Evolutionary conservation across 495 filamentous ascomycete genomes (phyloP).

Genomic region (Penicillium maclennaniae): DNA sequence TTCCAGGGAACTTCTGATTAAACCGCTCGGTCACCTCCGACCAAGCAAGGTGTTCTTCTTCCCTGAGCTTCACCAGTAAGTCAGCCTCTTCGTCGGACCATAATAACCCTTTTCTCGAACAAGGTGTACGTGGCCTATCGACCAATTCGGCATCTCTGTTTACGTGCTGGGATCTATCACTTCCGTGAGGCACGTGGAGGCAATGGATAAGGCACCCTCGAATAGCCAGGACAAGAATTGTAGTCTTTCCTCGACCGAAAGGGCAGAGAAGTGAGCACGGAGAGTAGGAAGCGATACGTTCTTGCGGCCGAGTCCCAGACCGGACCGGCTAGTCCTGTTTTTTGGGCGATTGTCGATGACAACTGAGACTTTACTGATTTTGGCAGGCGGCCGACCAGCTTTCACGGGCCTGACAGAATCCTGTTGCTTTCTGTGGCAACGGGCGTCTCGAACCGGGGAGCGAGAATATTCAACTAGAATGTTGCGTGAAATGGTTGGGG

Average conservation of each 20-base stretch:
- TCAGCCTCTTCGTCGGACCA: conserved; percentile 8
- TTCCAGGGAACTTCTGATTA: conserved; percentile 9
- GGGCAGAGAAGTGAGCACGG: conserved; percentile 3
- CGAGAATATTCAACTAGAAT: no score
- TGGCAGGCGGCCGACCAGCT: no score
- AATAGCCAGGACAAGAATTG: conserved; percentile 15
- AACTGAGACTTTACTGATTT: conserved; percentile 4
- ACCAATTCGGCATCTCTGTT: not conserved
- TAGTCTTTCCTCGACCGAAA: conserved; percentile 4
- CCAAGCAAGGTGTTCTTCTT: conserved; percentile 13
- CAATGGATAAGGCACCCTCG: conserved; percentile 5
- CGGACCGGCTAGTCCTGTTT: not conserved
- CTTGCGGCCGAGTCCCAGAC: not conserved
- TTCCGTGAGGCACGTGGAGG: not conserved
- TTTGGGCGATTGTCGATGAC: not conserved
- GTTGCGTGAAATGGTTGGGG: no score
- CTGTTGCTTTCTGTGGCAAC: no score
- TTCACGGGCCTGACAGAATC: no score
- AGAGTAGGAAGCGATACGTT: conserved; percentile 2
- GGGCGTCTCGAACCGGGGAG: no score
- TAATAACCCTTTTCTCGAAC: conserved; percentile 9
- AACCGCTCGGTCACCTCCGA: conserved; percentile 9
- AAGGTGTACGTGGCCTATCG: not conserved
- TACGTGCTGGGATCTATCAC: not conserved
- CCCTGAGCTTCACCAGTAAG: conserved; percentile 10